Evolutionary conservation across 768 basidiomycete genomes (phyloP).

Genomic region (Leccinum disarticulatum): DNA sequence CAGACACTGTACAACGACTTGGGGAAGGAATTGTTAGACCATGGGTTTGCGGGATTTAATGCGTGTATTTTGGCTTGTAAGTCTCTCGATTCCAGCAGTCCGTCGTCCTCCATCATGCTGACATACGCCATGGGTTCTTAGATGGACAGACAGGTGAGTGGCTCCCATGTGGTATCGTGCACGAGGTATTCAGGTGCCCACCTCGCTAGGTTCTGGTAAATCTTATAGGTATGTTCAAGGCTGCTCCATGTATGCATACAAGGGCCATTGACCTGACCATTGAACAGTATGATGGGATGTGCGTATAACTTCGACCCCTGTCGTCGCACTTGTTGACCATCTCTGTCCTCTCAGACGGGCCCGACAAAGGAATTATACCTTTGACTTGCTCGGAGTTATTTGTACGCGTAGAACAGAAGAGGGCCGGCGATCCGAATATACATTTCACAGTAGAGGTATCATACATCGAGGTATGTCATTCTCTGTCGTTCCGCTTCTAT

Average conservation of each 20-base stretch:
- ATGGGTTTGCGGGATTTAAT: slow-evolving; percentile 95
- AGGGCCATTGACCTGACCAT: slow-evolving; percentile 9
- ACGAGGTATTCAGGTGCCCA: slow-evolving; percentile 5
- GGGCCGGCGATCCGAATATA: slow-evolving; percentile 60
- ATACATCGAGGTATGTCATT: slow-evolving; percentile 77
- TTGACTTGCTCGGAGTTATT: slow-evolving; percentile 94
- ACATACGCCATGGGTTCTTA: slow-evolving; percentile 17
- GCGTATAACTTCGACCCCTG: slow-evolving; percentile 37
- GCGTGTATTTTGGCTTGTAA: slow-evolving; percentile 98
- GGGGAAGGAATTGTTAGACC: slow-evolving; percentile 91
- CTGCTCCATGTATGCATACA: not conserved
- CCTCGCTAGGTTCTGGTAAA: slow-evolving; percentile 75
- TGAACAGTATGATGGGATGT: slow-evolving; percentile 91
- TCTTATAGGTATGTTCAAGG: slow-evolving; percentile 72
- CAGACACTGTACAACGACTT: slow-evolving; percentile 93
- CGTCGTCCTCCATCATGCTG: not conserved
- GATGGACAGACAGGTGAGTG: slow-evolving; percentile 84
- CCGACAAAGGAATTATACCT: slow-evolving; percentile 97
- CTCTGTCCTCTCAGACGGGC: slow-evolving; percentile 60
- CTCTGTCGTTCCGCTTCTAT: not conserved
- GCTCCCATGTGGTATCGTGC: slow-evolving; percentile 3
- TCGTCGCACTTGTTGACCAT: slow-evolving; percentile 5
- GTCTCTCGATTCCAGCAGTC: slow-evolving; percentile 36
- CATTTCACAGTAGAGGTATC: slow-evolving; percentile 96
- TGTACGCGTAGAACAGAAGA: slow-evolving; percentile 70